phyloP scores from a whole-genome alignment of 257 asterid genomes.

The Rauvolfia tetraphylla region DNA sequence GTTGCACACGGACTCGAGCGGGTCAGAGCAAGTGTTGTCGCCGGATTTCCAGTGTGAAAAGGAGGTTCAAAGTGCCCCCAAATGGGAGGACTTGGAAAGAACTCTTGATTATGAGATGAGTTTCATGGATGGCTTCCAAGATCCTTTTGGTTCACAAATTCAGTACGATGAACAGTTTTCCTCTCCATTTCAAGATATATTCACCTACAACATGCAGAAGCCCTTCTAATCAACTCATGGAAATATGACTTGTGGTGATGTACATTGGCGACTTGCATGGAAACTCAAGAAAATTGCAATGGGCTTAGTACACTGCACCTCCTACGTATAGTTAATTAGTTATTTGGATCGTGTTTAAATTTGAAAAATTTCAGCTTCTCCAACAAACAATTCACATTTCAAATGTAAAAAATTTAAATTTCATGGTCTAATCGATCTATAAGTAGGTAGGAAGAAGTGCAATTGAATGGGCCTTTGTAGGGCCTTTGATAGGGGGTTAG shows the following conservation, averaged over 20 bases:
- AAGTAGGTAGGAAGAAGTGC: neutral
- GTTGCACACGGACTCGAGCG: constrained; percentile 49
- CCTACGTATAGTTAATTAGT: no score
- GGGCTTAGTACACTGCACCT: no score
- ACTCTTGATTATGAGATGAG: constrained; percentile 43
- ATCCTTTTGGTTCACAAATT: constrained; percentile 41
- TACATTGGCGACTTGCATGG: no score
- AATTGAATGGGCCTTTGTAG: neutral
- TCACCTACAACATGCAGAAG: constrained; percentile 41
- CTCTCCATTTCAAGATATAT: constrained; percentile 49
- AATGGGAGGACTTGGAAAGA: constrained; percentile 37
- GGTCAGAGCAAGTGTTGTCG: constrained; percentile 42
- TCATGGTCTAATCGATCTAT: no score
- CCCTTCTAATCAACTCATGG: constrained; percentile 41
- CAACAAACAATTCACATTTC: no score
- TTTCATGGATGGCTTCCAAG: constrained; percentile 46
- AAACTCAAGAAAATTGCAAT: no score
- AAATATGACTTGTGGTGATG: no score
- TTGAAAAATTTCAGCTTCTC: no score
- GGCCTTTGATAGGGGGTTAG: neutral
- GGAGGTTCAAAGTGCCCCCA: constrained; percentile 51
- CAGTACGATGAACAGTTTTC: constrained; percentile 45
- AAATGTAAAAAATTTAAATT: no score
- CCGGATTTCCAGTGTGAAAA: constrained; percentile 37
- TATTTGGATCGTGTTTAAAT: no score